phyloP scores from a whole-genome alignment of 495 filamentous ascomycete genomes.

The Penicillium canescens region DNA sequence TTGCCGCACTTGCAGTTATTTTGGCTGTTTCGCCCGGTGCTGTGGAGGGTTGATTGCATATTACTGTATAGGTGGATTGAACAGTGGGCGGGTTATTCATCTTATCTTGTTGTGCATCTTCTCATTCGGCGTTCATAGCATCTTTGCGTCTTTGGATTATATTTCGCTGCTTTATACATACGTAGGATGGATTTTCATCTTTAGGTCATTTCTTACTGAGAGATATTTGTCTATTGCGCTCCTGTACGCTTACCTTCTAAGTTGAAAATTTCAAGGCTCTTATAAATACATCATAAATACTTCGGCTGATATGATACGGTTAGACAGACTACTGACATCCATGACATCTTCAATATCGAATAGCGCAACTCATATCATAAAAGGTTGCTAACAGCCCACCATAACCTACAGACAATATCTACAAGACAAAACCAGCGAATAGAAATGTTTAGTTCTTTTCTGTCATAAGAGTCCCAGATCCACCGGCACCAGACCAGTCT shows the following conservation, averaged over 20 bases:
- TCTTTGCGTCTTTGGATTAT: not conserved
- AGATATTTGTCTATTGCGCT: too few relatives aligned
- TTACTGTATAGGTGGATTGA: not conserved
- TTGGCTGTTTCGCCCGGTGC: conserved; percentile 60
- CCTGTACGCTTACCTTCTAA: too few relatives aligned
- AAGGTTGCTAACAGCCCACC: too few relatives aligned
- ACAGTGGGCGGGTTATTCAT: not conserved
- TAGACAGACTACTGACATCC: too few relatives aligned
- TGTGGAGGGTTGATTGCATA: conserved; percentile 38
- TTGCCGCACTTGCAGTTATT: conserved; percentile 70
- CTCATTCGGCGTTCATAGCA: not conserved
- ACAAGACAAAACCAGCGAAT: conserved; percentile 3
- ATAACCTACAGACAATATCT: not conserved
- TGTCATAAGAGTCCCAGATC: conserved; percentile 20
- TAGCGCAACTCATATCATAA: too few relatives aligned
- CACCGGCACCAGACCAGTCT: conserved; percentile 31
- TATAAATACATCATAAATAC: too few relatives aligned
- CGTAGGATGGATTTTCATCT: not conserved
- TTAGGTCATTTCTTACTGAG: not conserved
- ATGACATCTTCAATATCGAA: too few relatives aligned
- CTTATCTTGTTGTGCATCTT: not conserved
- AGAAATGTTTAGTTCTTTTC: conserved; percentile 26
- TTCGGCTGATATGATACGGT: too few relatives aligned
- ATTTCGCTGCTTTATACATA: not conserved
- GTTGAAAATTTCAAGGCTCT: too few relatives aligned